Conservation (phyloP, 2,329 filamentous ascomycete genomes). For the Gremmenia infestans region DNA sequence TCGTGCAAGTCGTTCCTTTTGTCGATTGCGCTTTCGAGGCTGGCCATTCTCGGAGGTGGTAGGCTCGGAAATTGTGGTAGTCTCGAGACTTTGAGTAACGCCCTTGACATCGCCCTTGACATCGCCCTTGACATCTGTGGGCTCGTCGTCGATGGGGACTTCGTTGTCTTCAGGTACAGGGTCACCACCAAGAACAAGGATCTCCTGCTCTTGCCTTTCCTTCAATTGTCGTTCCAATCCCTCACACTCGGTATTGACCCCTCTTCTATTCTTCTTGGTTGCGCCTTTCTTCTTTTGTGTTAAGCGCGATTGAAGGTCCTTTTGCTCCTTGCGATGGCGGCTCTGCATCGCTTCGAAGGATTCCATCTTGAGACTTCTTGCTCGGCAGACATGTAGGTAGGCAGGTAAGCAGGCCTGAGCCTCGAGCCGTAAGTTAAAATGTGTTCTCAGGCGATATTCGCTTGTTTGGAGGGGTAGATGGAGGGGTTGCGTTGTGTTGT, state of each 20-base stretch:
- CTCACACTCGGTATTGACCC: slow-evolving; percentile 71
- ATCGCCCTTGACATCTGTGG: slow-evolving; percentile 1
- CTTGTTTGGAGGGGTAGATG: neutral
- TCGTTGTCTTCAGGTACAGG: slow-evolving; percentile 12
- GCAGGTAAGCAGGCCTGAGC: neutral
- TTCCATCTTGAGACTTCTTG: slow-evolving; percentile 33
- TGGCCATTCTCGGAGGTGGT: slow-evolving; percentile 21
- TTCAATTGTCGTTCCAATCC: slow-evolving; percentile 61
- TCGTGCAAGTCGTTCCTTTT: slow-evolving; percentile 85
- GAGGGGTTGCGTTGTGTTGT: neutral
- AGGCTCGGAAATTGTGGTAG: slow-evolving; percentile 19
- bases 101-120: slow-evolving; percentile 8
- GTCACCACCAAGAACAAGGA: slow-evolving; percentile 39
- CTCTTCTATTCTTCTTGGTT: slow-evolving; percentile 77
- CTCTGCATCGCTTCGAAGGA: slow-evolving; percentile 71
- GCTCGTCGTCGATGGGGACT: slow-evolving; percentile 12
- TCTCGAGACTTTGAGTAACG: slow-evolving; percentile 17
- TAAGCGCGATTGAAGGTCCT: slow-evolving; percentile 77
- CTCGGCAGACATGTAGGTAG: neutral
- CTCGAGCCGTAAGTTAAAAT: too few relatives aligned
- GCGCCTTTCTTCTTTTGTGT: slow-evolving; percentile 97
- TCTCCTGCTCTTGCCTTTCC: slow-evolving; percentile 61
- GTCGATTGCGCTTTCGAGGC: slow-evolving; percentile 72
- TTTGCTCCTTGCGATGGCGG: slow-evolving; percentile 82
- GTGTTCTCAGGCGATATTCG: neutral